Conservation (phyloP, 2,329 filamentous ascomycete species). For the Arachnomyces sp. region DNA sequence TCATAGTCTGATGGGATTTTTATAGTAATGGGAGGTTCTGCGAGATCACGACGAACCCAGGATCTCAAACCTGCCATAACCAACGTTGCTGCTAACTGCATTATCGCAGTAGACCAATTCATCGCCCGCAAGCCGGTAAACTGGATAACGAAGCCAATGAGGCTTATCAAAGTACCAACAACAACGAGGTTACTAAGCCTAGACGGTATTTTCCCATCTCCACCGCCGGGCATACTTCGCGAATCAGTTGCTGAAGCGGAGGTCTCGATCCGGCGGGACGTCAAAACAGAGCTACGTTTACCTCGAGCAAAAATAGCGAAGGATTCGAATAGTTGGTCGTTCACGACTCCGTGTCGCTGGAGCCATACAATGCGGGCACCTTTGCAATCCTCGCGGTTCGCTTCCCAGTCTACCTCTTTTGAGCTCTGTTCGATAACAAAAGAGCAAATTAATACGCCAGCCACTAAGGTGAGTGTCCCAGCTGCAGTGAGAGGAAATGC, state of each 20-base stretch:
- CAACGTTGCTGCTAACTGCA: constrained; percentile 17
- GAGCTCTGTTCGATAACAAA: constrained; percentile 5
- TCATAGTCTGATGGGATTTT: constrained; percentile 14
- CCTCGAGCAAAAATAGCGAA: constrained; percentile 5
- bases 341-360: not conserved
- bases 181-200: constrained; percentile 1
- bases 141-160: constrained; percentile 22
- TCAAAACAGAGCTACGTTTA: not conserved
- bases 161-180: constrained; percentile 12
- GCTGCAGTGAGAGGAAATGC: constrained; percentile 1
- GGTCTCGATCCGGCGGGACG: not conserved
- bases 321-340: constrained; percentile 5
- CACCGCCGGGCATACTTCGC: too few relatives aligned
- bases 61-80: constrained; percentile 20
- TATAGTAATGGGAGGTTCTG: too few relatives aligned
- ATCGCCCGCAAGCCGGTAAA: constrained; percentile 21
- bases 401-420: not conserved
- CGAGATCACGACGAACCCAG: constrained; percentile 17
- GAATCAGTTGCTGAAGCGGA: too few relatives aligned
- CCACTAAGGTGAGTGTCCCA: constrained; percentile 1
- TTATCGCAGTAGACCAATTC: constrained; percentile 20
- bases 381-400: too few relatives aligned
- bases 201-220: not conserved
- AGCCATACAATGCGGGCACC: constrained; percentile 2
- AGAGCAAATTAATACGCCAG: constrained; percentile 1